Evolutionary conservation across 2,329 filamentous ascomycete genomes (phyloP), one percentile per base, ranked within the genome.

Genomic region (Geosmithia putterillii): DNA sequence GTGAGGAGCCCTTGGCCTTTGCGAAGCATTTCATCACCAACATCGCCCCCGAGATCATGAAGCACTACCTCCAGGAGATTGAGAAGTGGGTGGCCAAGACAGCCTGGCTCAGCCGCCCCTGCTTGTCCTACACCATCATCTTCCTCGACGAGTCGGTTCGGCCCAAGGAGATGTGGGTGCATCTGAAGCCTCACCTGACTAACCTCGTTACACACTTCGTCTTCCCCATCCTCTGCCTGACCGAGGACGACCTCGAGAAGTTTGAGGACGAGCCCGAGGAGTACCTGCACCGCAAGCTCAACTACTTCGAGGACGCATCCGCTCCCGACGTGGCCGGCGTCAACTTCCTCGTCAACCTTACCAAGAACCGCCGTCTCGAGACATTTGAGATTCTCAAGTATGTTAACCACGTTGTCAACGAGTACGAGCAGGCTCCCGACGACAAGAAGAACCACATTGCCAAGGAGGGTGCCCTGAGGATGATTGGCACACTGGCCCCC

Each of bases 111-210:
- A 96, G 89, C 73, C 87, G 90, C 60, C 86, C 89, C 35, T 92
- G 89, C 52, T 70, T 96, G 48, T 94, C 88, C 8, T 94, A 94
- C 64, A 96, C 86, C 0, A 75, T 98, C 47, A 83, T 92, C 52
- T 98, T 94, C 67, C 72, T 98, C 57, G 92, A 98, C 62, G 92
- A 98, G 65, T 95, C 90, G 59, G 87, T 96, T 54, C 89, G 92
- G 59, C 92, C 92, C 40, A 96, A 95, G 71, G 80, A 86, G 48
- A 98, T 95, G 79, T 98, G 92, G 92, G 78, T 81, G 50, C 81
- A 94, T 55, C 75, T 98, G 52, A 94, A 94, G 67, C 84, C 88
- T 37, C 89, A 98, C 63, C 79, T 95, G 63, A 88, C 88, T 51
- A 94, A 86, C 57, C 75, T 98, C 42, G 86, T 96, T 48, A 88